Evolutionary conservation across 257 asterid species (phyloP).

Genomic region (Handroanthus guayacan): DNA sequence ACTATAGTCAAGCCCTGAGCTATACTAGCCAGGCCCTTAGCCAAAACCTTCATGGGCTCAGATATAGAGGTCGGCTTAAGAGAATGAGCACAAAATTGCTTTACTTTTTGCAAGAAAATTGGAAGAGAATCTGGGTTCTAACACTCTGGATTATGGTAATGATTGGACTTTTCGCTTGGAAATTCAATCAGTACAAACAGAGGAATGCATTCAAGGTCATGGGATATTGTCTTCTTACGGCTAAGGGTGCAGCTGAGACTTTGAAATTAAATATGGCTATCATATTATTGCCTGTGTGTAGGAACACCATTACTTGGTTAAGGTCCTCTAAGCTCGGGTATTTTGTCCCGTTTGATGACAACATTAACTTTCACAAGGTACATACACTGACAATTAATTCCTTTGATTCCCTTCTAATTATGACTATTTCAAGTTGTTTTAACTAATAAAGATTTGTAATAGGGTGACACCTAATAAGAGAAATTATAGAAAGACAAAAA

Average conservation of each 20-base stretch:
- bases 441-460: background rate
- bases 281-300: constrained; percentile 86
- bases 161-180: constrained; percentile 90
- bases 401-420: background rate
- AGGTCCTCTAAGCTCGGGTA: constrained; percentile 76
- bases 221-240: constrained; percentile 94
- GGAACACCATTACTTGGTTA: constrained; percentile 91
- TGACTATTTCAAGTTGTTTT: background rate
- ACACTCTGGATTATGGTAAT: constrained; percentile 69
- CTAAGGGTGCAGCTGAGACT: constrained; percentile 98
- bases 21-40: constrained; percentile 98
- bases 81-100: constrained; percentile 59
- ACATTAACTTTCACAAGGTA: constrained; percentile 97
- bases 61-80: constrained; percentile 59
- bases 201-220: constrained; percentile 73
- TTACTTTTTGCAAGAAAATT: constrained; percentile 73
- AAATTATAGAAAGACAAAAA: background rate
- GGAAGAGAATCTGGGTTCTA: constrained; percentile 93
- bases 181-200: constrained; percentile 73
- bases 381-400: background rate
- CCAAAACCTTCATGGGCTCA: constrained; percentile 87
- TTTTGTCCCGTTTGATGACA: constrained; percentile 91
- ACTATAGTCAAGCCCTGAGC: constrained; percentile 95
- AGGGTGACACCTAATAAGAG: constrained; percentile 9
- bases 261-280: constrained; percentile 94